Percentiles rank a stretch among this genome's conserved stretches.
These are phyloP conservation scores for Pseudopithomyces maydicus DNA, from an alignment of 2,329 filamentous ascomycete species.

Conservation along the genomic window DNA sequence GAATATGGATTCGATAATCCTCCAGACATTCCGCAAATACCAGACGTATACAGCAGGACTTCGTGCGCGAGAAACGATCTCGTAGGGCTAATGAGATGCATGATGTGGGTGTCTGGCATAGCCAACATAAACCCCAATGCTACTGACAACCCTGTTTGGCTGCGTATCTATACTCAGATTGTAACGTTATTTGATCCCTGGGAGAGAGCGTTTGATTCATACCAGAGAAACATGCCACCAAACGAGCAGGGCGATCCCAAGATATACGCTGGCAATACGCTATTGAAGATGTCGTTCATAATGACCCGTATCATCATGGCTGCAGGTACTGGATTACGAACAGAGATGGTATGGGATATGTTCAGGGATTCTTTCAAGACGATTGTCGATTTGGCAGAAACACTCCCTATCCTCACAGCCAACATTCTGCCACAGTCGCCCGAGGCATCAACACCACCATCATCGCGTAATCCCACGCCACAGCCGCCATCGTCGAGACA, in stretches of 20 bases:
- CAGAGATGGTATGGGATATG: conserved; percentile 30
- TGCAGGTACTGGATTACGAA: conserved; percentile 19
- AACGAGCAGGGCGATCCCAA: conserved; percentile 26
- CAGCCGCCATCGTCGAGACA: conserved; percentile 11
- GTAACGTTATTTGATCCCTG: conserved; percentile 24
- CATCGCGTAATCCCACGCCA: conserved; percentile 12
- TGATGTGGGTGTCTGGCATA: conserved; percentile 34
- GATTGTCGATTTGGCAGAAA: conserved; percentile 33
- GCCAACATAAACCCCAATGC: conserved; percentile 25
- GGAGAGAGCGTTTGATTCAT: conserved; percentile 25
- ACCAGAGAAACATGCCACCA: conserved; percentile 20
- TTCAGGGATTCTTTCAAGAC: conserved; percentile 28
- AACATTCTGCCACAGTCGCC: conserved; percentile 14
- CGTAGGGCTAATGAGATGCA: conserved; percentile 28
- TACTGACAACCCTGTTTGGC: conserved; percentile 24
- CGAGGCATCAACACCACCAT: conserved; percentile 11
- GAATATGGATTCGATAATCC: conserved; percentile 24
- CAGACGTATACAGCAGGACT: conserved; percentile 23
- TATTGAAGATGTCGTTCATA: conserved; percentile 29
- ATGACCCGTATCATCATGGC: conserved; percentile 25
- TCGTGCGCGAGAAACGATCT: conserved; percentile 29
- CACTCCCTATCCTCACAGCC: conserved; percentile 21
- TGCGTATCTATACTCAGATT: conserved; percentile 20
- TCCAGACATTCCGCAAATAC: conserved; percentile 26
- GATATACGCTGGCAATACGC: conserved; percentile 29